Conservation (phyloP, 495 filamentous ascomycete genomes). For the Aspergillus asperescens region DNA sequence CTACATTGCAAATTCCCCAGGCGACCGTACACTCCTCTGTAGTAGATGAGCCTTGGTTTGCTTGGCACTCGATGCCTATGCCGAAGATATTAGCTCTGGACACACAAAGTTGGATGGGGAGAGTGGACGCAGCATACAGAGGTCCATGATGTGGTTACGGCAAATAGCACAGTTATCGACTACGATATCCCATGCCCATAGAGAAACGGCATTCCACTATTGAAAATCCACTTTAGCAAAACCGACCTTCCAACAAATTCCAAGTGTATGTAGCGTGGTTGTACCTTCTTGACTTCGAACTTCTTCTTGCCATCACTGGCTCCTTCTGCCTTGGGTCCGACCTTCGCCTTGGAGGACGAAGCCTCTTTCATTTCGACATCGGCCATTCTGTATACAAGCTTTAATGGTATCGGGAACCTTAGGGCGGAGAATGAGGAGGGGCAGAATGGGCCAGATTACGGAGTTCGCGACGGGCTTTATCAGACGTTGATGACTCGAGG, state of each 20-base stretch:
- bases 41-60: conserved; percentile 97
- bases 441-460: conserved; percentile 19
- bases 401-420: not conserved
- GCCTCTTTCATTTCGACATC: conserved; percentile 97
- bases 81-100: conserved; percentile 7
- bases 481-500: not conserved
- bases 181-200: conserved; percentile 99
- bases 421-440: conserved; percentile 10
- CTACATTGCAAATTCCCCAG: conserved; percentile 98
- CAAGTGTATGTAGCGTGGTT: not conserved
- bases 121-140: conserved; percentile 60
- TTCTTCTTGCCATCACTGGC: conserved; percentile 75
- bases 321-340: conserved; percentile 51
- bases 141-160: conserved; percentile 99
- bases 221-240: conserved; percentile 5
- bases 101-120: not conserved
- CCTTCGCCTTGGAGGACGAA: conserved; percentile 55
- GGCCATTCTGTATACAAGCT: conserved; percentile 58
- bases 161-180: conserved; percentile 99
- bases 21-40: conserved; percentile 98
- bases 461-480: conserved; percentile 2
- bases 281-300: conserved; percentile 98
- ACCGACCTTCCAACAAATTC: not conserved
- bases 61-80: conserved; percentile 94
- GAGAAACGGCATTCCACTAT: conserved; percentile 97